Evolutionary conservation across 345 rosid species (phyloP).

Genomic region (Ceriops zippeliana): DNA sequence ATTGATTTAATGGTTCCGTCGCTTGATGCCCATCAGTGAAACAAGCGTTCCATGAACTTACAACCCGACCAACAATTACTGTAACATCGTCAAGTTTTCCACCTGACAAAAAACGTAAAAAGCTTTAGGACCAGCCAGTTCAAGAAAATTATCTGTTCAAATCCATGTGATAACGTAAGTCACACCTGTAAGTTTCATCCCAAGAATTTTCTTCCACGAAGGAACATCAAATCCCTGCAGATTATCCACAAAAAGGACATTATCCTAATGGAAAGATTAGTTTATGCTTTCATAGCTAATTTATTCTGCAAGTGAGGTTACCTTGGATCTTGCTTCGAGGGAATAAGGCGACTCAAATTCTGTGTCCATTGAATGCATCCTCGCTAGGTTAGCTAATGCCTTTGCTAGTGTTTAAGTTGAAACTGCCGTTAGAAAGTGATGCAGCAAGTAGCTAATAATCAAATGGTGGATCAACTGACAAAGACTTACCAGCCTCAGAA

Average conservation of each 20-base stretch:
- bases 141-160: too few species aligned
- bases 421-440: conserved; percentile 13
- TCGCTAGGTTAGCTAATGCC: conserved; percentile 74
- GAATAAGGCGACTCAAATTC: conserved; percentile 80
- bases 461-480: neutral
- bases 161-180: neutral
- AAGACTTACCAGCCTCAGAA: conserved; percentile 55
- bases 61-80: conserved; percentile 65
- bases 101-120: conserved; percentile 41
- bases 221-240: conserved; percentile 77
- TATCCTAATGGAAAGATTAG: neutral
- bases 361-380: conserved; percentile 54
- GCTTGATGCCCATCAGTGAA: conserved; percentile 2
- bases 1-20: neutral
- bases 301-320: conserved; percentile 13
- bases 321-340: conserved; percentile 78
- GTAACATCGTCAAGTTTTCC: conserved; percentile 89
- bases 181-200: conserved; percentile 72
- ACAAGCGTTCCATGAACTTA: conserved; percentile 19
- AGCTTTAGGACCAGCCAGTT: conserved; percentile 6
- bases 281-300: too few species aligned
- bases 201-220: conserved; percentile 75
- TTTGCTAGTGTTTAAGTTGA: conserved; percentile 52
- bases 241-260: neutral
- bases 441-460: conserved; percentile 7